Evolutionary conservation across 371 early-diverging fungal species (phyloP), one percentile per base, ranked within the genome.

Genomic region (Mucor irregularis): DNA sequence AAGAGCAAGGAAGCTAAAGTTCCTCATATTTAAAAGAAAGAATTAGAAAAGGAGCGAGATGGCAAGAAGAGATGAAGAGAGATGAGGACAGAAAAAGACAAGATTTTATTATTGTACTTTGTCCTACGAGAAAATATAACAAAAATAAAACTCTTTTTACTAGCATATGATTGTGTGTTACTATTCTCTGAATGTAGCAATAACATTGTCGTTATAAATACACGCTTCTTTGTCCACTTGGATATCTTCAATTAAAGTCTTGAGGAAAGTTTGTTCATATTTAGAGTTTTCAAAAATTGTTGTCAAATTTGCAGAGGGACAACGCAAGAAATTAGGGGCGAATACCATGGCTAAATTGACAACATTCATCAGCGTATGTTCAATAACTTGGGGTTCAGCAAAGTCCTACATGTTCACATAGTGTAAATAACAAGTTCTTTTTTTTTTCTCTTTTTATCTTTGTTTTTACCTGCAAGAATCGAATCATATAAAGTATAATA

Each of bases 301-400:
- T 6, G 81, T 76, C 17, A 90, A 81, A 52, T 88, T 82, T 42
- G 85, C 90, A 58, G 80, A 81, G 11, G 97, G 97, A 64, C 93
- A 93, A 29, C 97, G 79, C 37, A 98, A 70, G 56, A 97, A 89
- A 48, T 89, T 91, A 16, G 97, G 98, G 5, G 95, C 96, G 74
- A 95, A 97, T 17, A 98, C 94, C 88, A 98, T 92, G 28, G 97
- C 97, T 30, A 98, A 64, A 57, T 97, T 98, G 44, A 81, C 68
- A 21, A 90, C 74, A 31, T 86, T 89, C 98, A 98, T 98, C 69
- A 90, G 83, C 8, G 97, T 96, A 19, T 73, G 57, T 38, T 84
- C 68, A 43, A 81, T 83, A 21, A 90, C 85, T 21, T 77, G 66
- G 4, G 87, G 86, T 24, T 86, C 80, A 26, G 86, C 85, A 50